Conservation (phyloP, 1,284 basidiomycete species). For the Tylopilus orsonianus region DNA sequence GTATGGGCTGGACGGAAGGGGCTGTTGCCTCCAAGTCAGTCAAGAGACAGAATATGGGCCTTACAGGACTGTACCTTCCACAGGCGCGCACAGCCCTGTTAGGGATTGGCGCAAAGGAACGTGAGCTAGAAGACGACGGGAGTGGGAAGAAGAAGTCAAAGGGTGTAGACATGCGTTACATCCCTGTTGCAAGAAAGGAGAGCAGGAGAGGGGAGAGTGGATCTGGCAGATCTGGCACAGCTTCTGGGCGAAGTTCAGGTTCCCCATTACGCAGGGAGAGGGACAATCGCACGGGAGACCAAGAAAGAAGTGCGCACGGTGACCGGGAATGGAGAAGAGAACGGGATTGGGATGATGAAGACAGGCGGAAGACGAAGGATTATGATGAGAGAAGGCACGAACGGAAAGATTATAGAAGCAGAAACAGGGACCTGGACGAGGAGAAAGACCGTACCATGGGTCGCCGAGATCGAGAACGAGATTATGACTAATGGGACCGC, state of each 20-base stretch:
- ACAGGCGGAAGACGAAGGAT: constrained; percentile 12
- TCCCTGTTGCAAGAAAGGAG: constrained; percentile 72
- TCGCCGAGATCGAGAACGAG: constrained; percentile 30
- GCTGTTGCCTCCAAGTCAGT: constrained; percentile 55
- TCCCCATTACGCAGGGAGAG: constrained; percentile 28
- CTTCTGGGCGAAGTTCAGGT: constrained; percentile 30
- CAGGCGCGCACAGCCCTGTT: constrained; percentile 78
- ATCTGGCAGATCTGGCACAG: constrained; percentile 24
- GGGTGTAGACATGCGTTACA: constrained; percentile 61
- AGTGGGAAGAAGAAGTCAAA: constrained; percentile 46
- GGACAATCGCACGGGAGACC: constrained; percentile 6
- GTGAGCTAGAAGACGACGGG: constrained; percentile 65
- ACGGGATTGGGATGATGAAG: constrained; percentile 18
- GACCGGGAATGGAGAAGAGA: constrained; percentile 35
- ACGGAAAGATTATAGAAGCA: constrained; percentile 20
- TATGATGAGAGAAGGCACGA: constrained; percentile 20
- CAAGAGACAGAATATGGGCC: constrained; percentile 52
- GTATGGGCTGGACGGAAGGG: constrained; percentile 96
- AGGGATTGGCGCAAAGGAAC: constrained; percentile 90
- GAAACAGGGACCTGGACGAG: constrained; percentile 22
- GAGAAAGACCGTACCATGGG: constrained; percentile 21
- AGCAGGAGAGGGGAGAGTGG: constrained; percentile 32
- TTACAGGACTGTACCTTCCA: constrained; percentile 79
- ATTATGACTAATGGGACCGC: constrained; percentile 21
- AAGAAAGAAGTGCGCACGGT: constrained; percentile 14